Base-by-base conservation (phyloP, 352 stramenopile species). In the Globisporangium yorkense region DNA sequence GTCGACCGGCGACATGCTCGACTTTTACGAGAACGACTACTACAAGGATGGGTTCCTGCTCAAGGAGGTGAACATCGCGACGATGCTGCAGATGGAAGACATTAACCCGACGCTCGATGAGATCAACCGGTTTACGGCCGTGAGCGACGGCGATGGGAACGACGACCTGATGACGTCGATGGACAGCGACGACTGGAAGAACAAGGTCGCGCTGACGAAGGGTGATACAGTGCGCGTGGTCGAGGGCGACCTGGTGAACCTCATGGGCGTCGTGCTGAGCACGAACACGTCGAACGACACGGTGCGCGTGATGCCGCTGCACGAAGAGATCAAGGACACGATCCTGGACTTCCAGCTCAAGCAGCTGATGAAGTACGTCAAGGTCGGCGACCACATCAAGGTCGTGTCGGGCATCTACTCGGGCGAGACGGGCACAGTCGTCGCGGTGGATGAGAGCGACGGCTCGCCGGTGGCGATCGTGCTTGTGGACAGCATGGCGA, bases 361-460 rank as follows among this genome's bases (percentile, higher is more conserved):
- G 59, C 86, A 96, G 58, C 58, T 96, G 51, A 92, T 96, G 77
- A 96, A 96, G 61, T 93, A 92, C 54, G 86, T 96, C 58, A 96
- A 96, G 57, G 84, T 96, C n/a, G 88, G 88, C 44, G 88, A 96
- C 61, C 87, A 96, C 59, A 94, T 96, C 64, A 96, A 96, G 70
- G 88, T 96, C 21, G 77, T 96, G 3, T 95, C 84, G 31, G 88
- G 88, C 5, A 80, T 85, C 41, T 96, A 96, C 68, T 94, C 85
- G 5, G 88, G 88, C 21, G 88, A 96, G 63, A 96, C 88, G 2
- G 88, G 88, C 51, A 96, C 85, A 7, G 87, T 96, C 53, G 88
- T 96, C 20, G 86, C 85, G 37, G 81, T 96, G 18, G 86, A 95
- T 47, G 85, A 96, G 24, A 84, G 74, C 15, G 81, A 92, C 50